These are phyloP conservation scores for Myxozyma sirexii DNA, from an alignment of 805 yeast genomes.

Conservation along the genomic window DNA sequence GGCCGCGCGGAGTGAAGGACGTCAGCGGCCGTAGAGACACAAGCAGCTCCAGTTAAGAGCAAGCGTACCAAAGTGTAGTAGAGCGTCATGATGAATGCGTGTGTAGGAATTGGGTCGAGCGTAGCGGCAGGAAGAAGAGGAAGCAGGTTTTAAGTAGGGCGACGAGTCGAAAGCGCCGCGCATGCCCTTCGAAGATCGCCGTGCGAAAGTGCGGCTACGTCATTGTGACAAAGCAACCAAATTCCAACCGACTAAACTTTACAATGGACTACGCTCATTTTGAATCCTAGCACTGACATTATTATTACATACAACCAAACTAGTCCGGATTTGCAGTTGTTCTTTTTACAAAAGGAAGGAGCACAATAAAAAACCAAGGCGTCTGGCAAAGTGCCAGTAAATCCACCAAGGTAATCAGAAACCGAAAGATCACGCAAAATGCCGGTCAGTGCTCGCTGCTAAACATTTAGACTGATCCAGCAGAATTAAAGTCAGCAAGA, in stretches of 20 bases:
- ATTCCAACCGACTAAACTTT: no score
- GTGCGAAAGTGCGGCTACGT: not conserved
- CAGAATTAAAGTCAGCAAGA: slow-evolving; percentile 71
- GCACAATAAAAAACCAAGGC: not conserved
- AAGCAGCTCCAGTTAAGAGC: not conserved
- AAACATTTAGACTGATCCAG: slow-evolving; percentile 24
- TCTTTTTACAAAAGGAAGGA: not conserved
- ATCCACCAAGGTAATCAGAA: not conserved
- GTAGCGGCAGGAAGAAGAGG: not conserved
- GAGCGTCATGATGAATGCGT: slow-evolving; percentile 44
- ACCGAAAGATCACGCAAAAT: not conserved
- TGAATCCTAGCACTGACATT: not conserved
- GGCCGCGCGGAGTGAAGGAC: no score
- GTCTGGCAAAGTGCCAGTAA: not conserved
- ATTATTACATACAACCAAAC: not conserved
- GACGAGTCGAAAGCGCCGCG: not conserved
- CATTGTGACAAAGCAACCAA: slow-evolving; percentile 7
- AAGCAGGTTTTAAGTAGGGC: not conserved
- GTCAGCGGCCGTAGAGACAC: not conserved
- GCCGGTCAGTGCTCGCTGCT: not conserved
- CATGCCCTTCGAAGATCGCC: not conserved
- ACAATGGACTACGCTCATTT: no score
- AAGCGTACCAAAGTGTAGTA: slow-evolving; percentile 48
- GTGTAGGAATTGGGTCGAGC: not conserved
- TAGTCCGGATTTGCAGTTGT: not conserved